A percentile compares a stretch with the other conserved stretches of the same genome.
Conservation (phyloP, 2,329 filamentous ascomycete species). For the Samsoniella hepiali region DNA sequence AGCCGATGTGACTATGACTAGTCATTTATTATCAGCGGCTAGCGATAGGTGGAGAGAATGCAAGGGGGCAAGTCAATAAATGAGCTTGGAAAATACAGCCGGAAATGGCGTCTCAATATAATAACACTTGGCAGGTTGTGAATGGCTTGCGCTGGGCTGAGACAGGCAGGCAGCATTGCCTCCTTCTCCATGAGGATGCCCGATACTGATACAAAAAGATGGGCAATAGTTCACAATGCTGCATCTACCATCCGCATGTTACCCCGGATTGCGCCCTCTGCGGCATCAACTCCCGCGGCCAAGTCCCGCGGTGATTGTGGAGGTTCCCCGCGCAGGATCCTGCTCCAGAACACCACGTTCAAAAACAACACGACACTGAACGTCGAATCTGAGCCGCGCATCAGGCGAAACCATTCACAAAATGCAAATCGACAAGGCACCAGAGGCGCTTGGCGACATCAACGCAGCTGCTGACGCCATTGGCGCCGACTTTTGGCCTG, state of each 20-base stretch:
- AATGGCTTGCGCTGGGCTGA: not conserved
- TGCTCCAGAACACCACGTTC: no score
- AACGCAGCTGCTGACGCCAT: constrained; percentile 21
- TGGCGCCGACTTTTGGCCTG: constrained; percentile 28
- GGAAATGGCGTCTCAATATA: not conserved
- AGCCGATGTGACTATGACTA: not conserved
- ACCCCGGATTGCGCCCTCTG: not conserved
- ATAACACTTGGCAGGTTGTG: not conserved
- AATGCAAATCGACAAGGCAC: not conserved
- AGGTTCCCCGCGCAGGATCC: not conserved
- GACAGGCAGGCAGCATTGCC: not conserved
- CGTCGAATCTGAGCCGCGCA: not conserved
- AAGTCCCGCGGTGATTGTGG: not conserved
- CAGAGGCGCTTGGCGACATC: constrained; percentile 31
- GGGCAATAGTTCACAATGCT: not conserved
- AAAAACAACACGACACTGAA: not conserved
- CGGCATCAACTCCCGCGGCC: not conserved
- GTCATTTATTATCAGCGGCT: not conserved
- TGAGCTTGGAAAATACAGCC: not conserved
- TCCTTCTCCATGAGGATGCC: not conserved
- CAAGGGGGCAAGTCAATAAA: not conserved
- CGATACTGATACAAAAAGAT: not conserved
- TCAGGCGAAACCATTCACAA: not conserved
- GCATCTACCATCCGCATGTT: not conserved
- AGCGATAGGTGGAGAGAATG: not conserved